phyloP scores from a whole-genome alignment of 2,329 filamentous ascomycete genomes.

The Beauveria sp. region DNA sequence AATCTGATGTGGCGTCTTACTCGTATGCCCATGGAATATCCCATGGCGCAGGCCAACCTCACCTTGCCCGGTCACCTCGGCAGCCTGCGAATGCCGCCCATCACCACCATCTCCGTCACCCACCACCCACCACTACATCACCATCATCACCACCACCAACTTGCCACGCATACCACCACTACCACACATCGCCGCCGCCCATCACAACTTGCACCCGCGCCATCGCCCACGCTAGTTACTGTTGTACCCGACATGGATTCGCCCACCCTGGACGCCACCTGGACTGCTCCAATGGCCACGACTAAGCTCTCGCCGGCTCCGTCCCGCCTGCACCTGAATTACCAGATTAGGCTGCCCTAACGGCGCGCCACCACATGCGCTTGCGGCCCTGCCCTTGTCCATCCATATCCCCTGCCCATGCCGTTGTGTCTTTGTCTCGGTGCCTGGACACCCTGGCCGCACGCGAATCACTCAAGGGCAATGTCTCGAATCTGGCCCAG shows the following conservation, averaged over 20 bases:
- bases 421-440: not conserved
- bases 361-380: slow-evolving; percentile 10
- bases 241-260: not conserved
- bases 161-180: not conserved
- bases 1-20: not conserved
- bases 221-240: not conserved
- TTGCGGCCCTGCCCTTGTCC: slow-evolving; percentile 1
- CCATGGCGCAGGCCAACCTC: not conserved
- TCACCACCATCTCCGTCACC: not conserved
- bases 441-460: not conserved
- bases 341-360: slow-evolving; percentile 8
- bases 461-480: not conserved
- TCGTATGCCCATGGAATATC: not conserved
- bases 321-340: slow-evolving; percentile 8
- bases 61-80: not conserved
- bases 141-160: no score
- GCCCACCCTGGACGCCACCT: not conserved
- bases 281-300: not conserved
- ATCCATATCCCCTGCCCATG: not conserved
- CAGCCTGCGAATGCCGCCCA: not conserved
- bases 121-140: not conserved
- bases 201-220: not conserved
- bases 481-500: slow-evolving; percentile 2
- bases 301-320: not conserved
- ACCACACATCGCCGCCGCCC: not conserved